Evolutionary conservation across 2,329 filamentous ascomycete species (phyloP), one percentile per base, ranked within the genome.

Genomic region (Fusarium mundagurra): DNA sequence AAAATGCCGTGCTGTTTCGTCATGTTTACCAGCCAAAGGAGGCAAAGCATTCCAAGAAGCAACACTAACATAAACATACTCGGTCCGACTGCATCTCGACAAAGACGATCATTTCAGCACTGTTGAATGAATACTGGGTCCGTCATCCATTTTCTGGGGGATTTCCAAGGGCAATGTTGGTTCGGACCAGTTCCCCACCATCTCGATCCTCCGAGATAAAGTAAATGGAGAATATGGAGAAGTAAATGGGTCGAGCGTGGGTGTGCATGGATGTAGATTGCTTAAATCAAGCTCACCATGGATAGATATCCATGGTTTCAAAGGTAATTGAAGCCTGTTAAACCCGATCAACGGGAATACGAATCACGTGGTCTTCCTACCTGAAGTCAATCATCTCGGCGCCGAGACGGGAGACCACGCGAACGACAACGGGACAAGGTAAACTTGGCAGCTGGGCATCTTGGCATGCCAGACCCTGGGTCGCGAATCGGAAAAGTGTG

Each of bases 401-500:
- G 60, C 67, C 67, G 60, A 70, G 71, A 51, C 71, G 54, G 64
- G 55, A 53, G 53, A 45, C 41, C 61, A 70, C 58, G 65, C 62
- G 71, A 75, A 72, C 66, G 43, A 61, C 43, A 39, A 61, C 73
- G 71, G 73, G 73, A 71, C 61, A 72, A 58, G 72, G 51, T 36
- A 69, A 50, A 34, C 51, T 55, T 58, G 67, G 53, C 64, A 59
- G 20, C 71, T 76, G 47, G 73, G 64, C 71, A 51, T 54, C 77
- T 77, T 76, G 74, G 76, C 75, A 72, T 61, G 47, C 58, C 69
- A 75, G 50, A 66, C 45, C 72, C 72, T 76, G 69, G 73, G 64
- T 59, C 70, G 62, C 59, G 51, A 71, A 78, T 78, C 76, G 76
- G 74, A 76, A 73, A 43, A 55, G 45, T 68, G 64, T 78, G 77